Evolutionary conservation across 2,329 filamentous ascomycete species (phyloP).

Genomic region (Bipolaris bicolor): DNA sequence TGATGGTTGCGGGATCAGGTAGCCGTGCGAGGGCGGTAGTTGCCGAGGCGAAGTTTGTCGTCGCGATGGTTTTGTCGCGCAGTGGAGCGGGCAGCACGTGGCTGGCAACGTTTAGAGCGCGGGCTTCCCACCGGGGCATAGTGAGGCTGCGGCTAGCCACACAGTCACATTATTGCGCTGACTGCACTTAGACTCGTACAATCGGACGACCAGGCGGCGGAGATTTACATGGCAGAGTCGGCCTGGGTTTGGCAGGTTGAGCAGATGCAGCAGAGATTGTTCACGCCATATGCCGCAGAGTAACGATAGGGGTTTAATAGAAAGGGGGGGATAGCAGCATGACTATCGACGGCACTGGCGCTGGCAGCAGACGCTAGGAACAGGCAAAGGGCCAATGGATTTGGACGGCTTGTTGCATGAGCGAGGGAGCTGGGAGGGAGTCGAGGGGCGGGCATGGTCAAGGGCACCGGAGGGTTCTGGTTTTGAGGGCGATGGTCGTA

Average conservation of each 20-base stretch:
- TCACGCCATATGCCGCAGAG: background rate
- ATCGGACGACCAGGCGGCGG: background rate
- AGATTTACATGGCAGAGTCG: background rate
- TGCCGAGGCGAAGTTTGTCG: background rate
- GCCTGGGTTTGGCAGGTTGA: background rate
- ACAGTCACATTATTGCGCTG: constrained; percentile 3
- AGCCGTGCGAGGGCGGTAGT: background rate
- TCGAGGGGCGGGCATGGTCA: background rate
- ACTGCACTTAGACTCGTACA: background rate
- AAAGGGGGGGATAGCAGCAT: constrained; percentile 9
- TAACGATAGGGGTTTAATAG: background rate
- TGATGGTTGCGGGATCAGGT: constrained; percentile 1
- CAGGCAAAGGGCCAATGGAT: background rate
- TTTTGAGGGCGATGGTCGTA: background rate
- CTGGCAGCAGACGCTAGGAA: constrained; percentile 11
- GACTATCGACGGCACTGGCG: constrained; percentile 7
- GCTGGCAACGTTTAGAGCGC: constrained; percentile 3
- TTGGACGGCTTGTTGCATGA: constrained; percentile 4
- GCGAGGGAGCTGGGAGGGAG: background rate
- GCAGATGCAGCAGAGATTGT: background rate
- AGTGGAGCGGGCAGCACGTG: constrained; percentile 3
- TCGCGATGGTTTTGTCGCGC: background rate
- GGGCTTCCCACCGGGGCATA: constrained; percentile 8
- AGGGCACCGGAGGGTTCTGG: constrained; percentile 4
- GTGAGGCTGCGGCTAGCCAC: constrained; percentile 3